Conservation (phyloP, 73 alveolate genomes). For the Paramecium tetraurelia region DNA sequence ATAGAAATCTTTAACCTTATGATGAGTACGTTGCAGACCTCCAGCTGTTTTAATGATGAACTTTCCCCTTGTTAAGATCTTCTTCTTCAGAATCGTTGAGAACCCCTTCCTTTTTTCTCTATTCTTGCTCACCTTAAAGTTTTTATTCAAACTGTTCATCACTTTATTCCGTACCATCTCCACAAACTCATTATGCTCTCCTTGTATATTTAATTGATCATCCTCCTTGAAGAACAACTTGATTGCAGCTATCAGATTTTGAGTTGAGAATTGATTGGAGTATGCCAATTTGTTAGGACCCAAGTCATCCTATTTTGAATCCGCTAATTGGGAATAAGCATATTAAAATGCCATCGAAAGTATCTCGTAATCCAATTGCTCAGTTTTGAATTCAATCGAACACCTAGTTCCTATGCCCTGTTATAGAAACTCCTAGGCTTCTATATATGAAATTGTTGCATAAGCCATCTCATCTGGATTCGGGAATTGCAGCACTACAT, state of each 20-base stretch:
- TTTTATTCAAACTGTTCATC: background rate
- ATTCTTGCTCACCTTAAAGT: background rate
- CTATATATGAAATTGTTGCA: background rate
- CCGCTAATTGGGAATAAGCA: background rate
- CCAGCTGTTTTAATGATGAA: background rate
- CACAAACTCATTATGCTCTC: background rate
- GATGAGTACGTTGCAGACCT: slow-evolving; percentile 33
- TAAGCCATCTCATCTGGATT: slow-evolving; percentile 12
- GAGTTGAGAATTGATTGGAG: background rate
- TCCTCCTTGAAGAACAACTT: background rate
- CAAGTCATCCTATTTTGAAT: slow-evolving; percentile 1
- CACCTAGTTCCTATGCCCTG: background rate
- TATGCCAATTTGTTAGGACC: background rate
- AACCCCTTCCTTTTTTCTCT: background rate
- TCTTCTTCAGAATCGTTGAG: background rate
- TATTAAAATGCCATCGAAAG: background rate
- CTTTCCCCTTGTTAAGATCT: background rate
- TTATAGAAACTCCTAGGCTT: background rate
- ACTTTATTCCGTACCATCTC: background rate
- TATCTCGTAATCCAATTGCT: background rate
- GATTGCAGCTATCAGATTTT: background rate
- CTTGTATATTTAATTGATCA: background rate
- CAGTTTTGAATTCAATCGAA: background rate
- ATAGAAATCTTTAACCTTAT: slow-evolving; percentile 28
- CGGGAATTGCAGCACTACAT: background rate